Evolutionary conservation across 441 rosid species (phyloP).

Genomic region (Aquilaria agallochum): DNA sequence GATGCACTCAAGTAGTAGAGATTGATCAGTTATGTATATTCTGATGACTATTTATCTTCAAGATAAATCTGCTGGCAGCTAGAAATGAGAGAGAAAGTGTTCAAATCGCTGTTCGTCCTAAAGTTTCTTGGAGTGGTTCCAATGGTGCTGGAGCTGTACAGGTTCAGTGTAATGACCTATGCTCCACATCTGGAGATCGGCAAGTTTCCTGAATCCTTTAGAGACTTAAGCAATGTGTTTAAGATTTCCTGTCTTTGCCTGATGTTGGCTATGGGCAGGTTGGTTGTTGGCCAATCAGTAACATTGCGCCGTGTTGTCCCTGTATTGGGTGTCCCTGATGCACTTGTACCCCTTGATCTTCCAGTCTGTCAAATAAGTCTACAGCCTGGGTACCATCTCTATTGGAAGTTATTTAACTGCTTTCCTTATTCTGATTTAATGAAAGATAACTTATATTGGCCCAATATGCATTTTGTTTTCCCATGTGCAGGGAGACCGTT

Average conservation of each 20-base stretch:
- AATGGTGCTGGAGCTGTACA: conserved; percentile 69
- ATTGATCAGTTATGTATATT: background rate
- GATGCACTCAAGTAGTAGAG: no score
- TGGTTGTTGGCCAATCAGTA: conserved; percentile 76
- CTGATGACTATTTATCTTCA: conserved; percentile 27
- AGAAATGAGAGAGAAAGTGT: conserved; percentile 95
- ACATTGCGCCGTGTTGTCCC: conserved; percentile 68
- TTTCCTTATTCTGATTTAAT: conserved; percentile 11
- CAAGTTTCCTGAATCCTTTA: conserved; percentile 31
- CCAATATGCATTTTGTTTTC: conserved; percentile 20
- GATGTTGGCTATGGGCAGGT: conserved; percentile 39
- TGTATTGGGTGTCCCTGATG: conserved; percentile 93
- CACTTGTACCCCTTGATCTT: conserved; percentile 87
- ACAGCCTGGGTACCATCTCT: conserved; percentile 64
- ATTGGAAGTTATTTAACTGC: conserved; percentile 16
- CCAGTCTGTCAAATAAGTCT: conserved; percentile 72
- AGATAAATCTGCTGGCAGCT: conserved; percentile 91
- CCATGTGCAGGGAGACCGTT: conserved; percentile 71
- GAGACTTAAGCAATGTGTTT: conserved; percentile 10
- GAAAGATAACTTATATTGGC: conserved; percentile 13
- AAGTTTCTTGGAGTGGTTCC: conserved; percentile 83
- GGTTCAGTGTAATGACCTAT: conserved; percentile 82
- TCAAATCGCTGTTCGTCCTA: conserved; percentile 90
- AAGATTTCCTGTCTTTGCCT: conserved; percentile 13
- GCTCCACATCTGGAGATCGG: conserved; percentile 80